Conservation (phyloP, 306 rosid species). For the Trifolium pratense region DNA sequence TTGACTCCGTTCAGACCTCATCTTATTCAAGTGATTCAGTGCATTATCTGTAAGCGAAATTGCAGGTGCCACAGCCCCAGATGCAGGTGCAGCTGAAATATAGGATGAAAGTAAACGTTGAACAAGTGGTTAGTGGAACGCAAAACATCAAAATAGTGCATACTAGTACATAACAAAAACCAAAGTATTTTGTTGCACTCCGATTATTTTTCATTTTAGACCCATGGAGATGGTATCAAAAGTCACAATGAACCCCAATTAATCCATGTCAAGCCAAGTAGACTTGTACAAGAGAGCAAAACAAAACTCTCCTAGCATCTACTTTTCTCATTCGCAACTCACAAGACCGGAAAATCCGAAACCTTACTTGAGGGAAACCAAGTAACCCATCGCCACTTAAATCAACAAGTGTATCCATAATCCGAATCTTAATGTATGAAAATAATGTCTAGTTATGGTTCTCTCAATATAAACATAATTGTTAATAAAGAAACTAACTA, state of each 20-base stretch:
- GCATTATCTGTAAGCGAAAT: slow-evolving; percentile 67
- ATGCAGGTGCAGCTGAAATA: slow-evolving; percentile 50
- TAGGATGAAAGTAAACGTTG: slow-evolving; percentile 4
- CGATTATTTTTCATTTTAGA: neutral
- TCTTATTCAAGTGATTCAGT: slow-evolving; percentile 87
- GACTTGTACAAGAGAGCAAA: neutral
- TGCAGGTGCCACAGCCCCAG: slow-evolving; percentile 52
- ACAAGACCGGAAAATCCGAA: neutral
- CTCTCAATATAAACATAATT: too few species aligned
- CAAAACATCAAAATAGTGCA: neutral
- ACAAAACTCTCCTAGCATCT: neutral
- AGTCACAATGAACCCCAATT: neutral
- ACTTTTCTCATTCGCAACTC: neutral
- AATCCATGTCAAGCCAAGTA: neutral
- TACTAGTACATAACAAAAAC: slow-evolving; percentile 28
- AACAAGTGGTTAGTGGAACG: neutral
- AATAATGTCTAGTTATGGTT: too few species aligned
- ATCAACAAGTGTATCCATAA: neutral
- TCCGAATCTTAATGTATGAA: neutral
- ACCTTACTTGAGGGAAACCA: neutral
- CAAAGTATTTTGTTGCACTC: neutral
- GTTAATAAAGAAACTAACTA: too few species aligned
- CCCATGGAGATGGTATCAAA: neutral
- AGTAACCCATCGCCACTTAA: neutral
- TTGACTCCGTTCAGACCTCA: slow-evolving; percentile 79